A percentile compares a stretch with the other conserved stretches of the same genome.
Evolutionary conservation across 202 grass and related monocot genomes (phyloP).

Genomic region (Cymbopogon flexuosus): DNA sequence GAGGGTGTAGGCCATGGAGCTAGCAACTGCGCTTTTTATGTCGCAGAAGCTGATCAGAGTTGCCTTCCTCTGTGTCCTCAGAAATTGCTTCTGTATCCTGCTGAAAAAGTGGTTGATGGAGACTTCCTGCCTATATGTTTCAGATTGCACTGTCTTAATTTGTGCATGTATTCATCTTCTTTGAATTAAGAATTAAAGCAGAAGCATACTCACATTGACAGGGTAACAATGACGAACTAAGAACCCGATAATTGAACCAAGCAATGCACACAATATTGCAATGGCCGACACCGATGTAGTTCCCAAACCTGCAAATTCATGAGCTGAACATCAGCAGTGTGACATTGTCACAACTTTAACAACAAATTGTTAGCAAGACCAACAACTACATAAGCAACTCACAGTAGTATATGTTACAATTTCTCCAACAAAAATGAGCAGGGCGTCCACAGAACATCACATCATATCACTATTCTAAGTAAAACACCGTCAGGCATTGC

Average conservation of each 20-base stretch:
- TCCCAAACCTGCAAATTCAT: conserved; percentile 40
- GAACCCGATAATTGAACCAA: conserved; percentile 51
- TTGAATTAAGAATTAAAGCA: conserved; percentile 9
- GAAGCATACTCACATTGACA: conserved; percentile 48
- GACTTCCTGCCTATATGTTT: conserved; percentile 72
- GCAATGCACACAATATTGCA: conserved; percentile 34
- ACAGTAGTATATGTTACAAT: neutral
- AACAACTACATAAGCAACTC: neutral
- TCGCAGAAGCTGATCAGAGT: conserved; percentile 60
- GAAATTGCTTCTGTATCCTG: conserved; percentile 48
- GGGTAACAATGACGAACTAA: conserved; percentile 44
- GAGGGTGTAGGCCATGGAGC: conserved; percentile 13
- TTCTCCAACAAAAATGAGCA: neutral
- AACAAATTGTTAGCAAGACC: neutral
- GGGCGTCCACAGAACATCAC: neutral
- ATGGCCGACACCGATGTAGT: conserved; percentile 33
- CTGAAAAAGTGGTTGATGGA: conserved; percentile 53
- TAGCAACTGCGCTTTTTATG: conserved; percentile 67
- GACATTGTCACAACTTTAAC: neutral
- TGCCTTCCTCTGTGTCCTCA: conserved; percentile 44
- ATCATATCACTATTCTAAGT: neutral
- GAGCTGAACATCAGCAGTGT: neutral
- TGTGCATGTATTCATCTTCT: conserved; percentile 26
- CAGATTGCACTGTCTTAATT: conserved; percentile 28
- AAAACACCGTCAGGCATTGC: neutral